Base-by-base conservation (phyloP, 768 basidiomycete genomes). In the Tricholoma furcatifolium region DNA sequence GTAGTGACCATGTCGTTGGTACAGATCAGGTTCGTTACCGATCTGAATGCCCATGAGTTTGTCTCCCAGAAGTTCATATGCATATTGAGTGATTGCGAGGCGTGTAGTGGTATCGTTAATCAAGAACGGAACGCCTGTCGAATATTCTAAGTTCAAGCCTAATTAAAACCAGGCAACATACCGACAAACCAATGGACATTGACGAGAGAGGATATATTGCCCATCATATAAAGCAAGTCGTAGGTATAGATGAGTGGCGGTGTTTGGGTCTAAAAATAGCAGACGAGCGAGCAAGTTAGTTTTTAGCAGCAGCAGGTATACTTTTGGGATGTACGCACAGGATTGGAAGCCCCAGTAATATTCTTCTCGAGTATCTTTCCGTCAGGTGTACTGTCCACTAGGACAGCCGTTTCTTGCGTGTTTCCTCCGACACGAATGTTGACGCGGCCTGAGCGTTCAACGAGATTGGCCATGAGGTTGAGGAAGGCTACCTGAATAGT, bases 391-490 rank as follows among this genome's bases (percentile, higher is more conserved):
- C 69, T 74, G 32, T 70, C 67, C 7, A 82, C 82, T 50, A 83
- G 64, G 6, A 70, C 62, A 3, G 83, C 85, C 1, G 73, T 76
- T 47, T 93, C 90, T 62, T 92, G 91, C 0, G 86, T 83, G 67
- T 92, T 92, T 39, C 90, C 90, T 15, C 90, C 89, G 0, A 92
- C 73, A 47, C 90, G 81, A 20, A 91, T 67, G 9, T 77, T 70
- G 10, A 89, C 81, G 3, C 67, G 61, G 3, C 88, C 89, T 3
- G 81, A 79, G 20, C 91, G 77, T 57, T 81, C 74, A 48, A 74
- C 74, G n/a, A 93, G 71, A 59, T 88, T 87, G 2, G 80, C 76
- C 76, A 93, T 81, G 24, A 91, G 74, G 62, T 93, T 92, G 20
- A 91, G 76, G 71, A 91, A 90, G 0, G 84, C 77, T 35, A 85